Percentiles rank a stretch among this genome's conserved stretches.
Evolutionary conservation across 1,284 basidiomycete species (phyloP).

Genomic region (Malassezia globosa): DNA sequence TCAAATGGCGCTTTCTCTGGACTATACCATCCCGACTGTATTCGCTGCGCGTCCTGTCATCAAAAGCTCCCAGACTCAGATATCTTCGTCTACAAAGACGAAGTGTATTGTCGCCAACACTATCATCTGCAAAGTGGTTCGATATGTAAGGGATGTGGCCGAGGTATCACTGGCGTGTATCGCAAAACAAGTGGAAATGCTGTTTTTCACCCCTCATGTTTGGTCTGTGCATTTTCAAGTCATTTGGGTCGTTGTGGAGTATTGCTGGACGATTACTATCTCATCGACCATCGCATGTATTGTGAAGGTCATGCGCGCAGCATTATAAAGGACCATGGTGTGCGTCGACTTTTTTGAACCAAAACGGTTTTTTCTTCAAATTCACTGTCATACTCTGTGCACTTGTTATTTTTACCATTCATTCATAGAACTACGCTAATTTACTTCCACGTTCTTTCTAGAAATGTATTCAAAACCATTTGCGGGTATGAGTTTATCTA

Average conservation of each 20-base stretch:
- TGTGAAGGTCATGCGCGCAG: conserved; percentile 7
- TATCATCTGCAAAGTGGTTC: conserved; percentile 6
- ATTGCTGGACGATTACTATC: conserved; percentile 9
- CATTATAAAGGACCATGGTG: no score
- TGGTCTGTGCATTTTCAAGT: conserved; percentile 2
- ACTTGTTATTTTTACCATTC: no score
- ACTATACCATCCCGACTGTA: conserved; percentile 11
- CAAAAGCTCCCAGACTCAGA: background rate
- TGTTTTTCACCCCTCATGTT: conserved; percentile 8
- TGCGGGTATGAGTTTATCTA: no score
- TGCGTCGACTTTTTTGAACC: no score
- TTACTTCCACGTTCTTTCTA: no score
- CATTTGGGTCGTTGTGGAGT: background rate
- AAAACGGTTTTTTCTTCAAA: no score
- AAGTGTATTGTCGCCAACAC: conserved; percentile 5
- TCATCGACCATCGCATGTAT: background rate
- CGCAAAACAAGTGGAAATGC: background rate
- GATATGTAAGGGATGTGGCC: background rate
- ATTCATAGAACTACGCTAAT: no score
- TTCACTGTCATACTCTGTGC: no score
- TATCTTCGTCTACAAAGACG: conserved; percentile 9
- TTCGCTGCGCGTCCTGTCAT: conserved; percentile 4
- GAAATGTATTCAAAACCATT: no score
- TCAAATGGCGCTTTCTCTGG: conserved; percentile 3
- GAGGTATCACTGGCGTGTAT: conserved; percentile 10